phyloP scores from a whole-genome alignment of 83 land plant species.

The Picea abies region DNA sequence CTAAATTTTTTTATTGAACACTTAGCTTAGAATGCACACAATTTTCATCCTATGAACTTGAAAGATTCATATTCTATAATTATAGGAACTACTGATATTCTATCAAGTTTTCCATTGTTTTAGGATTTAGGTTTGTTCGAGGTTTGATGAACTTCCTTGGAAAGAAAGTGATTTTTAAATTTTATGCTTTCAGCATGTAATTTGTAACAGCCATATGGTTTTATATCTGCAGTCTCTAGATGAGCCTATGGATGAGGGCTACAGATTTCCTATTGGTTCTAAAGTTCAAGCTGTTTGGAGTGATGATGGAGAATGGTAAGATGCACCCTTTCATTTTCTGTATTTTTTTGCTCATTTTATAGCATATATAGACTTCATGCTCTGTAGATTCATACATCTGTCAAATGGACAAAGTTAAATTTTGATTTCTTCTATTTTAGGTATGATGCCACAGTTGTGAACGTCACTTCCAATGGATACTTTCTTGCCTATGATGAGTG shows the following conservation, averaged over 20 bases:
- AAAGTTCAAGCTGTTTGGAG: slow-evolving; percentile 79
- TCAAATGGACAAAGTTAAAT: not conserved
- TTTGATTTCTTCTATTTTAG: slow-evolving; percentile 38
- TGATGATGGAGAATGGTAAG: slow-evolving; percentile 82
- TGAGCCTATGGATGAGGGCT: not conserved
- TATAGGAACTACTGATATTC: too few species aligned
- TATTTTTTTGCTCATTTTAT: not conserved
- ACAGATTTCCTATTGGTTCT: slow-evolving; percentile 51
- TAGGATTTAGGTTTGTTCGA: not conserved
- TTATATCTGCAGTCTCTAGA: not conserved
- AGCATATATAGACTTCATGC: not conserved
- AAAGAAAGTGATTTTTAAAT: not conserved
- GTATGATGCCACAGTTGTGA: slow-evolving; percentile 92
- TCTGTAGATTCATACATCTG: not conserved
- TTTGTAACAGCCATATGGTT: not conserved
- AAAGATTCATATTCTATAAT: too few species aligned
- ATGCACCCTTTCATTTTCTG: not conserved
- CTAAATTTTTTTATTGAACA: too few species aligned
- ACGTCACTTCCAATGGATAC: slow-evolving; percentile 81
- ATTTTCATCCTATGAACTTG: too few species aligned
- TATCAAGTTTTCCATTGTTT: not conserved
- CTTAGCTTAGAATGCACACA: too few species aligned
- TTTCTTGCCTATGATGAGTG: slow-evolving; percentile 79
- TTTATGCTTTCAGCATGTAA: not conserved
- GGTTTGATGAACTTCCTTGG: not conserved